Evolutionary conservation across 129 eudicot species (phyloP), one percentile per base, ranked within the genome.

Genomic region (carrot (Daucus carota)): DNA sequence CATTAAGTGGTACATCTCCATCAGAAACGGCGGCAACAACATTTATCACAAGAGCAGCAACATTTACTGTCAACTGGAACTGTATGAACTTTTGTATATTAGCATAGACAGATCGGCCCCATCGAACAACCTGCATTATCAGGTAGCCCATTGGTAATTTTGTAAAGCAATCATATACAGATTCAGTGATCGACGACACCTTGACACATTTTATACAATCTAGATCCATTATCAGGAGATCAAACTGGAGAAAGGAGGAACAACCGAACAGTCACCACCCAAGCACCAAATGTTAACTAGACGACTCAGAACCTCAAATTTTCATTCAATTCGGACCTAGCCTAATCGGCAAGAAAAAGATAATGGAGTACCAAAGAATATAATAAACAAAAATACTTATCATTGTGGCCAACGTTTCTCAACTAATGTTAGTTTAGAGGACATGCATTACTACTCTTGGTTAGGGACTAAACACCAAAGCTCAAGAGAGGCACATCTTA

Each of bases 51-150:
- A 86, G 81, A 32, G 85, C 85, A 60, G 84, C 87, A 67, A 83
- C 88, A 81, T 81, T 85, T 24, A 85, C 88, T 7, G 88, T 85
- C 45, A 85, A 85, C 74, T 85, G 88, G 74, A 85, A 85, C 74
- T 85, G 85, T 14, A 85, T 85, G 33, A 85, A 85, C 36, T 85
- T 92, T 89, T 92, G 97, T 62, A 92, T 92, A 72, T 92, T 92
- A 69, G 97, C 92, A 69, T 92, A 92, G 15, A 92, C 97, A 71
- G 97, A 92, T 80, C 97, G 80, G 42, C 97, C 97, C 97, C 97
- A 92, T 48, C 92, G 77, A 74, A 90, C 96, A 33, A 90, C 96
- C 96, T 90, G 89, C 82, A 70, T 74, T 44, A 50, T 28, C 18
- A 48, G 28, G 11, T 24, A 0, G n/a, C 63, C 22, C 17, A 17